Base-by-base conservation (phyloP, 805 yeast genomes). In the Schwanniomyces sp. region DNA sequence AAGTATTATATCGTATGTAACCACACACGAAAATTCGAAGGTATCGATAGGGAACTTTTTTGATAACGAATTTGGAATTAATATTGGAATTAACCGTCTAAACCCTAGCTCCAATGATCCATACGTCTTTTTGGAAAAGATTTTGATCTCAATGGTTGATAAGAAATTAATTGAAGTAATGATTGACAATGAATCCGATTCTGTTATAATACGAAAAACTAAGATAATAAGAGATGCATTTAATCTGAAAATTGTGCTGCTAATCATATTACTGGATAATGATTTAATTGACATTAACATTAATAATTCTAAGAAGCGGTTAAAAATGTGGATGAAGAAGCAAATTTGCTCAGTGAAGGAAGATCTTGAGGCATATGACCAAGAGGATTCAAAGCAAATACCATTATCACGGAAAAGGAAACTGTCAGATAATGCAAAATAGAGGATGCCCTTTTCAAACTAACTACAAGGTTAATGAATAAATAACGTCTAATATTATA, bases 141-240 rank as follows among this genome's bases (percentile, higher is more conserved):
- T 58, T 8, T 43, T 68, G 6, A 62, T 70, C 11, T 47, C 52
- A 2, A 53, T 69, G 65, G 51, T 54, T 8, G 65, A 66, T 39
- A 52, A 60, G 11, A 54, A 54, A 5, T 37, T 56, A 10, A 49
- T 69, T 7, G 56, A 57, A 12, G 53, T 61, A 7, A 62, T 54
- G 48, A 63, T 73, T 10, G 69, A 72, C 50, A 66, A 67, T 37
- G 55, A 52, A 27, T 41, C 41, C 7, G 47, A 52, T 0, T 18
- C 41, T 6, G 47, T 67, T 41, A 45, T 43, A 4, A 56, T 69
- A 1, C 40, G 41, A 7, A 58, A 51, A 16, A 51, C 65, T 11
- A 21, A 37, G 2, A 55, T 53, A 5, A 45, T 62, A 11, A 53
- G 75, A 32, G 78, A 73, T 51, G 63, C 69, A 9, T 72, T 56